Conservation (phyloP, 192 early-diverging fungal species). For the Mortierella antarctica region DNA sequence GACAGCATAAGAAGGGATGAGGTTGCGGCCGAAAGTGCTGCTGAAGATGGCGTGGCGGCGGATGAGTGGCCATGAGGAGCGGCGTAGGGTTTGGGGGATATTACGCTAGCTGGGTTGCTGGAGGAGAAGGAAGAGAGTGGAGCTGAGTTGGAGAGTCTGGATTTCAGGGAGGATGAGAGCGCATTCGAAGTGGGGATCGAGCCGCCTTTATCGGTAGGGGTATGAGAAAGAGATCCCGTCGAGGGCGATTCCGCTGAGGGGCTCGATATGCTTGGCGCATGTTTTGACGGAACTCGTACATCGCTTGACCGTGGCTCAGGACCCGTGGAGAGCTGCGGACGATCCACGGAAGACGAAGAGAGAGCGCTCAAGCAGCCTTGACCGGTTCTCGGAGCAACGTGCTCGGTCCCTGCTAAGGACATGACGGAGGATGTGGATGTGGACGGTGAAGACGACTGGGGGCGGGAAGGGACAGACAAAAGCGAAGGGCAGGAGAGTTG, state of each 20-base stretch:
- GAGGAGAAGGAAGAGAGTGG: constrained; percentile 21
- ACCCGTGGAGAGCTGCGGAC: background rate
- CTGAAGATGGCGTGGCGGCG: constrained; percentile 1
- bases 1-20: constrained; percentile 41
- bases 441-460: background rate
- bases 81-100: constrained; percentile 12
- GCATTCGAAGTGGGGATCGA: constrained; percentile 25
- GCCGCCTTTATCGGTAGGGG: constrained; percentile 5
- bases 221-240: background rate
- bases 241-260: background rate
- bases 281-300: background rate
- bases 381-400: constrained; percentile 2
- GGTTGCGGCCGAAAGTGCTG: constrained; percentile 24
- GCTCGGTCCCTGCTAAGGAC: constrained; percentile 9
- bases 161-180: constrained; percentile 24
- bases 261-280: background rate
- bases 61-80: constrained; percentile 3
- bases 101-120: constrained; percentile 20
- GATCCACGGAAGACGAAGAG: constrained; percentile 6
- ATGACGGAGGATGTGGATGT: background rate
- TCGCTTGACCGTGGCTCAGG: constrained; percentile 4
- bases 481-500: background rate
- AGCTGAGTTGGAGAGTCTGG: constrained; percentile 18
- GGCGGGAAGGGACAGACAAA: background rate
- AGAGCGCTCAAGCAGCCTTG: constrained; percentile 5